A percentile compares a stretch with the other conserved stretches of the same genome.
These are phyloP conservation scores for Durotheca rogersii DNA, from an alignment of 495 filamentous ascomycete genomes.

Conservation along the genomic window DNA sequence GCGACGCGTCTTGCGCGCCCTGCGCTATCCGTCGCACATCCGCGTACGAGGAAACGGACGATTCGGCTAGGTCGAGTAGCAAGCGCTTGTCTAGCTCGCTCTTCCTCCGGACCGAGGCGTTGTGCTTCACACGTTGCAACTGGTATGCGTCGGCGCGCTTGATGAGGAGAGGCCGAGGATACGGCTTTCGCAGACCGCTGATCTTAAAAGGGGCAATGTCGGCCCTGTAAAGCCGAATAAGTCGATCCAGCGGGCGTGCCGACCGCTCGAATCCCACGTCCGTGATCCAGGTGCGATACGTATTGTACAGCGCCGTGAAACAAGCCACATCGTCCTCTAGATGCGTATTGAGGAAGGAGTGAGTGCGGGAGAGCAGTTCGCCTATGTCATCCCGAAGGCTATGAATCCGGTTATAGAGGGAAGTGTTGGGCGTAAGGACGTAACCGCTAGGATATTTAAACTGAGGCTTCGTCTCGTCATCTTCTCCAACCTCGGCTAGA, in stretches of 20 bases:
- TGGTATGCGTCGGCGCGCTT: constrained; percentile 93
- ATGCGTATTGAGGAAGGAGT: constrained; percentile 76
- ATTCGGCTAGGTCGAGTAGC: constrained; percentile 84
- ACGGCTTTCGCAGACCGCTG: constrained; percentile 86
- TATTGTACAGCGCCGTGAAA: constrained; percentile 87
- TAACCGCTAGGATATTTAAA: constrained; percentile 89
- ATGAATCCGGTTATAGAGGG: constrained; percentile 74
- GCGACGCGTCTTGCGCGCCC: constrained; percentile 83
- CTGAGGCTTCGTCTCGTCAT: constrained; percentile 75
- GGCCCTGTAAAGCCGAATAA: constrained; percentile 74
- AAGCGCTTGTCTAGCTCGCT: constrained; percentile 81
- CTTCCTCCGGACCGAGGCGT: constrained; percentile 79
- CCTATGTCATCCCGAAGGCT: constrained; percentile 75
- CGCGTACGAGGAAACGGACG: constrained; percentile 89
- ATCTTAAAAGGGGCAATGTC: constrained; percentile 93
- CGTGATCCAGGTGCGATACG: constrained; percentile 94
- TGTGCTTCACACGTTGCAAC: constrained; percentile 87
- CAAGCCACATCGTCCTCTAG: constrained; percentile 95
- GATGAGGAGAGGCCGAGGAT: constrained; percentile 84
- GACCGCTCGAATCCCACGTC: constrained; percentile 96
- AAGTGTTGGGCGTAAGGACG: constrained; percentile 59
- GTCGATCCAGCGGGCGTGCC: constrained; percentile 86
- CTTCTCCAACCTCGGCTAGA: constrained; percentile 68
- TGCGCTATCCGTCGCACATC: constrained; percentile 94
- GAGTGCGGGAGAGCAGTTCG: constrained; percentile 76